These are phyloP conservation scores for Septoria linicola DNA, from an alignment of 2,329 filamentous ascomycete species.

Conservation along the genomic window DNA sequence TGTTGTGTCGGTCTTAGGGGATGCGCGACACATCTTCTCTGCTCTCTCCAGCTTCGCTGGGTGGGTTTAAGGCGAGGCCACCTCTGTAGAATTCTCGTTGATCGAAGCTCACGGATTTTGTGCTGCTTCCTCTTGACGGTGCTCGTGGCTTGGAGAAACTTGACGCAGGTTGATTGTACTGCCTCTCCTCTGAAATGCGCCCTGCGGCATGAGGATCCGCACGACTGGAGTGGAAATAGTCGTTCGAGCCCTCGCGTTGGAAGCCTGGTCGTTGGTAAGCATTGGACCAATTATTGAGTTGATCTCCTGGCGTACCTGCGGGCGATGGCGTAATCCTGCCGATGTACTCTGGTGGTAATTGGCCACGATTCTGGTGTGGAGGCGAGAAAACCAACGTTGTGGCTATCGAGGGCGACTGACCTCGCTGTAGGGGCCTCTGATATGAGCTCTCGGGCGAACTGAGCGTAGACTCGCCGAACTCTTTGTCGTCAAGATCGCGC, in stretches of 20 bases:
- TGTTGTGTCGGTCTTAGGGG: not conserved
- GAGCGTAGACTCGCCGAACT: conserved; percentile 8
- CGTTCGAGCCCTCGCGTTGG: conserved; percentile 6
- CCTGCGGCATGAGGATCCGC: not conserved
- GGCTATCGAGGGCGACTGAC: conserved; percentile 6
- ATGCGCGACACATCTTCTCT: conserved; percentile 10
- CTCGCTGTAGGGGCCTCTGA: conserved; percentile 18
- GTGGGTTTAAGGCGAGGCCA: conserved; percentile 22
- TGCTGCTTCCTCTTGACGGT: conserved; percentile 13
- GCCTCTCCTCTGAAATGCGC: conserved; percentile 3
- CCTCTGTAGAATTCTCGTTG: conserved; percentile 13
- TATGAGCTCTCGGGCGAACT: conserved; percentile 22
- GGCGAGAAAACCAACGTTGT: conserved; percentile 5
- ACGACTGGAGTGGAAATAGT: conserved; percentile 14
- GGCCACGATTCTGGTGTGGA: conserved; percentile 7
- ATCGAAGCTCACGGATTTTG: conserved; percentile 19
- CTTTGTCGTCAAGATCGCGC: conserved; percentile 24
- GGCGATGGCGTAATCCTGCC: conserved; percentile 21
- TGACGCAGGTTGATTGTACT: conserved; percentile 15
- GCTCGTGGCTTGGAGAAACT: conserved; percentile 21
- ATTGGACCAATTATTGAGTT: not conserved
- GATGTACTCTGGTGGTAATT: conserved; percentile 21
- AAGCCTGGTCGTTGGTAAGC: conserved; percentile 8
- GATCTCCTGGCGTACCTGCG: not conserved
- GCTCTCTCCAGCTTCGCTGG: conserved; percentile 24